Percentiles rank a stretch among this genome's conserved stretches.
phyloP scores from a whole-genome alignment of 2,329 filamentous ascomycete genomes.

The Ophioceras dolichostomum region DNA sequence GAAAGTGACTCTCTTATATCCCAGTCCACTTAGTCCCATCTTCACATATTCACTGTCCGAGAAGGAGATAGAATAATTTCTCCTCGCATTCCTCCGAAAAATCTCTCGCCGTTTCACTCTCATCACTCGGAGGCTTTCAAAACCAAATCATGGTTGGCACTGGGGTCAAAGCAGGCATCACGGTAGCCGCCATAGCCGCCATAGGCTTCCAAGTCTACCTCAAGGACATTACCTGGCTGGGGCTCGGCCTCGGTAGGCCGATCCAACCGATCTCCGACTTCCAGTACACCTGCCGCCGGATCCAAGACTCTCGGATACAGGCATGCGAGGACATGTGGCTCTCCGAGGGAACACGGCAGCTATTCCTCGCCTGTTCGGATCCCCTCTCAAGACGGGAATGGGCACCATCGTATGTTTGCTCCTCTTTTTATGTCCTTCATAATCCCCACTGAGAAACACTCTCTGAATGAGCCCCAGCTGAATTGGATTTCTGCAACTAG shows the following conservation, averaged over 20 bases:
- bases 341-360: constrained; percentile 14
- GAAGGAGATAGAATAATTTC: too few species aligned
- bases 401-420: constrained; percentile 13
- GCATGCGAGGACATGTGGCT: constrained; percentile 21
- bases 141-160: background rate
- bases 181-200: background rate
- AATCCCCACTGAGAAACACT: too few species aligned
- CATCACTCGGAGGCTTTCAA: too few species aligned
- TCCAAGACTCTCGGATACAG: constrained; percentile 13
- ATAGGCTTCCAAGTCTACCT: background rate
- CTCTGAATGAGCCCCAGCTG: background rate
- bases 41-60: too few species aligned
- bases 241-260: constrained; percentile 1
- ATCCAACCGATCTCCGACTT: constrained; percentile 15
- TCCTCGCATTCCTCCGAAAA: too few species aligned
- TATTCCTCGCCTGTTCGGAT: constrained; percentile 18
- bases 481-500: too few species aligned
- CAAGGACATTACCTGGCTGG: background rate
- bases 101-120: too few species aligned
- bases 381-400: constrained; percentile 9
- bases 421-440: background rate
- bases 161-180: background rate
- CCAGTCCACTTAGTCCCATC: too few species aligned
- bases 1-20: too few species aligned
- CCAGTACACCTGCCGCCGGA: constrained; percentile 16